phyloP scores from a whole-genome alignment of 176 grass and related monocot genomes.

The Hyparrhenia diplandra region DNA sequence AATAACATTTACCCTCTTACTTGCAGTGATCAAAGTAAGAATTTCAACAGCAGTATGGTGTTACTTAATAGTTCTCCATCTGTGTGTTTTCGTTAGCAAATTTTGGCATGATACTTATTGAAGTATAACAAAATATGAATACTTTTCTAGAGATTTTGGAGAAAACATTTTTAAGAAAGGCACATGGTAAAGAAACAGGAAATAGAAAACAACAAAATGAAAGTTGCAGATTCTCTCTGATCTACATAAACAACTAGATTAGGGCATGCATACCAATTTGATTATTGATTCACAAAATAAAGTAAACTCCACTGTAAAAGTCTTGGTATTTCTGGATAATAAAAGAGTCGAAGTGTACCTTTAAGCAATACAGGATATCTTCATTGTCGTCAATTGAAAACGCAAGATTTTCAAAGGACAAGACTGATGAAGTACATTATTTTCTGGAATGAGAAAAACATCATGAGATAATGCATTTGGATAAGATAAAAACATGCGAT shows the following conservation, averaged over 20 bases:
- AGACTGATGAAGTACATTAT: slow-evolving; percentile 93
- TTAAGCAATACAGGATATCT: slow-evolving; percentile 88
- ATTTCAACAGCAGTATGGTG: neutral
- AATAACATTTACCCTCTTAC: neutral
- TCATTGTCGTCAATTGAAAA: slow-evolving; percentile 88
- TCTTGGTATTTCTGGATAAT: slow-evolving; percentile 3
- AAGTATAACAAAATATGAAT: neutral
- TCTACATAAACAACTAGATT: slow-evolving; percentile 1
- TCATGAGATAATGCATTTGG: slow-evolving; percentile 15
- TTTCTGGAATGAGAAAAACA: slow-evolving; percentile 58
- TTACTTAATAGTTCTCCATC: neutral
- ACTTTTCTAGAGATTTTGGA: neutral
- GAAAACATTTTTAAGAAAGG: neutral
- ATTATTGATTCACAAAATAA: slow-evolving; percentile 1
- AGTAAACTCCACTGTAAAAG: neutral
- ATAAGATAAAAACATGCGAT: slow-evolving; percentile 31
- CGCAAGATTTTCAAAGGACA: slow-evolving; percentile 98
- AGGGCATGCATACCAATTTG: neutral
- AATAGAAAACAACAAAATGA: neutral
- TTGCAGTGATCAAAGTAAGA: neutral
- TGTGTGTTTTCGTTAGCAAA: neutral
- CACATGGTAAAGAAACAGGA: neutral
- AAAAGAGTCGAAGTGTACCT: slow-evolving; percentile 49
- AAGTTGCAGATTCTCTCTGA: neutral
- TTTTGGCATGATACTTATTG: neutral